phyloP scores from a whole-genome alignment of 1,284 basidiomycete species.

The Ceratobasidium sp. region DNA sequence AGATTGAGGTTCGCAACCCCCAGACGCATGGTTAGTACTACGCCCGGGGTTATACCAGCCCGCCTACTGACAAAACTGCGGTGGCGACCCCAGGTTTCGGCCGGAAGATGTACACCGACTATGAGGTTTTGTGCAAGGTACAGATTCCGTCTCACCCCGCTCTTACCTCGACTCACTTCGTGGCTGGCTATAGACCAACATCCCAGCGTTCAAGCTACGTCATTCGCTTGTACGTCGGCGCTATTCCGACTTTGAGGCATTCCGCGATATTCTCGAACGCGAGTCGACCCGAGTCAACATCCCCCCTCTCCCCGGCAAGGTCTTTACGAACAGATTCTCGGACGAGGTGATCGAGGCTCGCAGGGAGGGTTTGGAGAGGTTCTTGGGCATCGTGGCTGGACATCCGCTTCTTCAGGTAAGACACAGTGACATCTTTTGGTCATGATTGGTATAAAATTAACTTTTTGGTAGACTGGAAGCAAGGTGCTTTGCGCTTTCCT shows the following conservation, averaged over 20 bases:
- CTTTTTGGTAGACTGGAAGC: slow-evolving; percentile 79
- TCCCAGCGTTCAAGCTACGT: slow-evolving; percentile 96
- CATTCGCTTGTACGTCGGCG: slow-evolving; percentile 94
- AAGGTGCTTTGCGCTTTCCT: slow-evolving; percentile 97
- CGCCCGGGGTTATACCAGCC: background rate
- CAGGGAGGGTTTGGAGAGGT: slow-evolving; percentile 93
- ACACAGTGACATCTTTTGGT: slow-evolving; percentile 35
- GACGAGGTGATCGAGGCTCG: slow-evolving; percentile 96
- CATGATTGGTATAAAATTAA: slow-evolving; percentile 6
- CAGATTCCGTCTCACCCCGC: slow-evolving; percentile 44
- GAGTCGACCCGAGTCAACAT: slow-evolving; percentile 98
- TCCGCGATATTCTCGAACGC: slow-evolving; percentile 96
- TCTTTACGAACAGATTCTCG: slow-evolving; percentile 95
- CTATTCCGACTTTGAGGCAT: slow-evolving; percentile 99
- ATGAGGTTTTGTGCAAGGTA: slow-evolving; percentile 97
- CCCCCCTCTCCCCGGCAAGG: slow-evolving; percentile 94
- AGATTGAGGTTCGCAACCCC: slow-evolving; percentile 97
- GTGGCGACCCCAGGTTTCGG: slow-evolving; percentile 73
- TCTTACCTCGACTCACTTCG: background rate
- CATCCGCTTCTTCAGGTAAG: slow-evolving; percentile 93
- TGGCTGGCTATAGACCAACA: slow-evolving; percentile 78
- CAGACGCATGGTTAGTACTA: slow-evolving; percentile 86
- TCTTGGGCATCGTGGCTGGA: slow-evolving; percentile 95
- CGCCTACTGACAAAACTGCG: background rate
- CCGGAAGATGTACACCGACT: slow-evolving; percentile 99